Percentiles rank a stretch among this genome's conserved stretches.
Evolutionary conservation across 2,329 filamentous ascomycete genomes (phyloP).

Genomic region (Kalmusia sp.): DNA sequence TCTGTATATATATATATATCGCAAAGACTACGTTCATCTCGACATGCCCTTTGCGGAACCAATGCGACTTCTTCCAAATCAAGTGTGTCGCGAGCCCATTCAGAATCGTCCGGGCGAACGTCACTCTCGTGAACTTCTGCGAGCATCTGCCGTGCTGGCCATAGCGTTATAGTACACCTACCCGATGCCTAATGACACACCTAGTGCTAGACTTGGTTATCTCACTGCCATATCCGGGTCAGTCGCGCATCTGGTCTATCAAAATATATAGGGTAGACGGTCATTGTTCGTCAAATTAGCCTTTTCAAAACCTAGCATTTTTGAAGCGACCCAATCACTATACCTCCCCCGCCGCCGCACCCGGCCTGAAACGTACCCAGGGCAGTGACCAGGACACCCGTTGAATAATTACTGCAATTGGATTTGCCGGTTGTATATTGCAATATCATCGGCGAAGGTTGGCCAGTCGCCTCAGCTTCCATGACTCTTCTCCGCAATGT

Average conservation of each 20-base stretch:
- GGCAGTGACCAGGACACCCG: slow-evolving; percentile 19
- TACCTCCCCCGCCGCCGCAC: slow-evolving; percentile 18
- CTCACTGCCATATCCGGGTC: slow-evolving; percentile 26
- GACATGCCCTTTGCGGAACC: not conserved
- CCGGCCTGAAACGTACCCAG: slow-evolving; percentile 33
- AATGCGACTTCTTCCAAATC: not conserved
- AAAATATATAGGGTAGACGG: slow-evolving; percentile 29
- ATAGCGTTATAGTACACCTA: slow-evolving; percentile 4
- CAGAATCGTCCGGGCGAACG: not conserved
- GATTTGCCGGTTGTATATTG: slow-evolving; percentile 27
- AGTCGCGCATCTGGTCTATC: slow-evolving; percentile 23
- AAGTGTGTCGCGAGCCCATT: not conserved
- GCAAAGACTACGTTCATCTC: not conserved
- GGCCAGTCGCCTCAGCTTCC: slow-evolving; percentile 25
- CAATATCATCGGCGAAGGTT: slow-evolving; percentile 25
- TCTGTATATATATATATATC: not conserved
- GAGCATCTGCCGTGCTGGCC: slow-evolving; percentile 13
- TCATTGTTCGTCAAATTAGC: slow-evolving; percentile 18
- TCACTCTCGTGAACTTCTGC: not conserved
- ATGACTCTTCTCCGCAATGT: slow-evolving; percentile 15
- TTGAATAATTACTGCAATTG: slow-evolving; percentile 20
- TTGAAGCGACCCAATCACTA: slow-evolving; percentile 27
- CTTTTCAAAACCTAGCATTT: slow-evolving; percentile 14
- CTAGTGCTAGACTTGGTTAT: slow-evolving; percentile 17
- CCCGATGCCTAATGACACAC: slow-evolving; percentile 15